phyloP scores from a whole-genome alignment of 371 early-diverging fungal species.

The Actinomortierella ambigua region DNA sequence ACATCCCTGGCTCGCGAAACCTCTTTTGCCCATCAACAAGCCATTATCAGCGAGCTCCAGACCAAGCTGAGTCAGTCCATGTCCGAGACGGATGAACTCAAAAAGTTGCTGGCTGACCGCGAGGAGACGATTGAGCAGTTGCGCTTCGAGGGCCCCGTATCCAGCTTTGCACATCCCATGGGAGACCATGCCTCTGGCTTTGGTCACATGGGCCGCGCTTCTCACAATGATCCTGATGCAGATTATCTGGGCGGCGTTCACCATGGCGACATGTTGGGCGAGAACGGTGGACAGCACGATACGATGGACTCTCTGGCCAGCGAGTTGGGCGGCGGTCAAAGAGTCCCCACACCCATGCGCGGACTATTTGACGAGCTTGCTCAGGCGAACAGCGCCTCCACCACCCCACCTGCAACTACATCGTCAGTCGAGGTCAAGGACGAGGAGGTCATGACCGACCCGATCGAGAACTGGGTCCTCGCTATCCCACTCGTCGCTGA shows the following conservation, averaged over 20 bases:
- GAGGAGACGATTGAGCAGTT: slow-evolving; percentile 66
- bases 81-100: slow-evolving; percentile 42
- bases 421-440: slow-evolving; percentile 31
- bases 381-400: slow-evolving; percentile 15
- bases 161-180: slow-evolving; percentile 4
- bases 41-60: slow-evolving; percentile 44
- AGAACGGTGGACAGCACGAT: no score
- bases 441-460: slow-evolving; percentile 43
- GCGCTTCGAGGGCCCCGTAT: slow-evolving; percentile 51
- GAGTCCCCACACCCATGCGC: slow-evolving; percentile 9
- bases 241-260: no score
- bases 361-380: slow-evolving; percentile 45
- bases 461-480: slow-evolving; percentile 45
- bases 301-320: no score
- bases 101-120: slow-evolving; percentile 63
- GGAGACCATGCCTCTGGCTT: no score
- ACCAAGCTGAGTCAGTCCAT: slow-evolving; percentile 35
- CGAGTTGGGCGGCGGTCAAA: no score
- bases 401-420: background rate
- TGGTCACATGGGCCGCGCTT: no score
- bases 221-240: no score
- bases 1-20: slow-evolving; percentile 47
- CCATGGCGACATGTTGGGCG: no score
- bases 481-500: slow-evolving; percentile 14
- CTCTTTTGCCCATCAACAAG: slow-evolving; percentile 38